These are phyloP conservation scores for Huntiella omanensis DNA, from an alignment of 2,329 filamentous ascomycete genomes.

Conservation along the genomic window DNA sequence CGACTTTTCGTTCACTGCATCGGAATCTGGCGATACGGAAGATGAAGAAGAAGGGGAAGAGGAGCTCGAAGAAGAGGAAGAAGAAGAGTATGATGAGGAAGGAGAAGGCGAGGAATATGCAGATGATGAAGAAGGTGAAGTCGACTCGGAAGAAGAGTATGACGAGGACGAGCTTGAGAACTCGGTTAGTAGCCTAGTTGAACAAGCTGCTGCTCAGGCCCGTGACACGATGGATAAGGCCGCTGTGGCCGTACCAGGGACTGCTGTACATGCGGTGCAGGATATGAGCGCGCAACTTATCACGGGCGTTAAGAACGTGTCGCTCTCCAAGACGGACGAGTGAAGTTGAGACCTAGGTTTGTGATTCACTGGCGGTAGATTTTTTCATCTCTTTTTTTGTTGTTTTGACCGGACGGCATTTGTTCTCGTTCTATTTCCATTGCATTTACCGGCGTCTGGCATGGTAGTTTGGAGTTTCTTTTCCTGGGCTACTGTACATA, in stretches of 20 bases:
- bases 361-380: background rate
- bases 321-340: conserved; percentile 7
- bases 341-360: background rate
- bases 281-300: conserved; percentile 12
- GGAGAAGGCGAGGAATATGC: conserved; percentile 22
- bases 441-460: conserved; percentile 9
- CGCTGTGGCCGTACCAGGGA: background rate
- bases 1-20: conserved; percentile 75
- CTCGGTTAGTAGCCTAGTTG: conserved; percentile 7
- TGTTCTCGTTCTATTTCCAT: background rate
- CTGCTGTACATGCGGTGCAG: conserved; percentile 1
- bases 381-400: background rate
- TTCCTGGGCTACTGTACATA: background rate
- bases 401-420: background rate
- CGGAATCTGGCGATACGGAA: conserved; percentile 29
- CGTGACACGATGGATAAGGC: conserved; percentile 5
- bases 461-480: background rate
- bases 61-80: conserved; percentile 28
- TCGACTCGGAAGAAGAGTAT: conserved; percentile 12
- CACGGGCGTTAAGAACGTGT: conserved; percentile 12
- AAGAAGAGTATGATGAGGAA: conserved; percentile 27
- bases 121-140: conserved; percentile 16
- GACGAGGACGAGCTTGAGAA: conserved; percentile 9
- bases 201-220: conserved; percentile 5
- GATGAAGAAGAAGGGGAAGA: conserved; percentile 38